Percentiles rank a stretch among this genome's conserved stretches.
These are phyloP conservation scores for Chlamydomonas sp. DNA, from an alignment of 139 green algal species.

Conservation along the genomic window DNA sequence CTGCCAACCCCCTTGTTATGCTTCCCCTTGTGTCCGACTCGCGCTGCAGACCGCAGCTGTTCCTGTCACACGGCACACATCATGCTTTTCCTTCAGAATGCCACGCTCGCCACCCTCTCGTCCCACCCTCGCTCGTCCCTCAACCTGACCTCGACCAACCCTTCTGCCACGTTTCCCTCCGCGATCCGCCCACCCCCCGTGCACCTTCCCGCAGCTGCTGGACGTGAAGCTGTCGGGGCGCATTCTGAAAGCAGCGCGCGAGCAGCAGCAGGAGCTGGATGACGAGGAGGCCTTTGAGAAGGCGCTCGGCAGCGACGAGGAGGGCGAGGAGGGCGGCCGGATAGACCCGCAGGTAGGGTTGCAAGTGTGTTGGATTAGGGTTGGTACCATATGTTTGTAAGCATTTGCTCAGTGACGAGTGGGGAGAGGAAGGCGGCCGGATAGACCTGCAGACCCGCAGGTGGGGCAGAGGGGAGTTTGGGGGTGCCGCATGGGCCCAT, in stretches of 20 bases:
- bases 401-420: not conserved
- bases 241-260: conserved; percentile 83
- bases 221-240: conserved; percentile 65
- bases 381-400: no score
- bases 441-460: conserved; percentile 2
- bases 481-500: not conserved
- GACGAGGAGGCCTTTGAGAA: conserved; percentile 54
- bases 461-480: not conserved
- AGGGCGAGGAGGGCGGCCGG: not conserved
- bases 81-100: no score
- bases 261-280: conserved; percentile 91
- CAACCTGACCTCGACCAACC: no score
- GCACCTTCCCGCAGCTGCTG: conserved; percentile 48
- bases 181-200: no score
- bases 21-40: no score
- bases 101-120: no score
- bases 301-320: not conserved
- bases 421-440: not conserved
- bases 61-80: no score
- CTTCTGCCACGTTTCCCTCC: no score
- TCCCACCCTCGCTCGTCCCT: no score
- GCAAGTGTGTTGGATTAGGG: no score
- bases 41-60: no score
- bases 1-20: no score
- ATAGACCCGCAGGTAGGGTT: not conserved